Evolutionary conservation across 164 flowering plant species (phyloP), one percentile per base, ranked within the genome.

Genomic region (Piper betle): DNA sequence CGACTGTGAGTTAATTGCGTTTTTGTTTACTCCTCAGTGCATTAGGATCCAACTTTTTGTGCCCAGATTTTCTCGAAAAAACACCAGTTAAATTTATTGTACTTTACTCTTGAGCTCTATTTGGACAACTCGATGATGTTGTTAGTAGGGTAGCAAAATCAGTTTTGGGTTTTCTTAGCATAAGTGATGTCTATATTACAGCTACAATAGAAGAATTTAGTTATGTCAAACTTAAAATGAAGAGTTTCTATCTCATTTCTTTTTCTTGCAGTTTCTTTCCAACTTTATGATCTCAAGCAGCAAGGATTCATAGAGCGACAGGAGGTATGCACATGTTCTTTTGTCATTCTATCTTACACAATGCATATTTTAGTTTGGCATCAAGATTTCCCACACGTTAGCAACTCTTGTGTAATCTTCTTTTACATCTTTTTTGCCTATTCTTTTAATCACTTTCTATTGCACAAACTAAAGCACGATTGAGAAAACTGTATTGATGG

Each of bases 231-330:
- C 33, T 25, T 25, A 25, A 25, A 25, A 25, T 25, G 33, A 25
- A 25, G 33, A 25, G 33, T 25, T 25, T 1, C 33, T 52, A 16
- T 41, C 68, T 39, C 16, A 8, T 46, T n/a, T 56, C 58, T 18
- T 55, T 37, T 12, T 19, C 12, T 33, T 78, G 74, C 73, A 81
- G 82, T 81, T 77, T 81, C 84, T 64, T 81, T 81, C 63, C 79
- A 81, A 59, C 66, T 81, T 15, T 81, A 81, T 61, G 82, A 81
- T 77, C 79, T 81, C 70, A 79, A 81, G 73, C 82, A 79, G 62
- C 82, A 79, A 71, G 84, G 84, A 1, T 81, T 77, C 63, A 81
- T 81, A 68, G 82, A 81, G 69, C 69, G 84, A 60, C 81, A 81
- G 61, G 84, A 79, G 84, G 81, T 81, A 75, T 50, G 37, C 3